Evolutionary conservation across 1,284 basidiomycete species (phyloP), one percentile per base, ranked within the genome.

Genomic region (Phylloboletellus chloephorus): DNA sequence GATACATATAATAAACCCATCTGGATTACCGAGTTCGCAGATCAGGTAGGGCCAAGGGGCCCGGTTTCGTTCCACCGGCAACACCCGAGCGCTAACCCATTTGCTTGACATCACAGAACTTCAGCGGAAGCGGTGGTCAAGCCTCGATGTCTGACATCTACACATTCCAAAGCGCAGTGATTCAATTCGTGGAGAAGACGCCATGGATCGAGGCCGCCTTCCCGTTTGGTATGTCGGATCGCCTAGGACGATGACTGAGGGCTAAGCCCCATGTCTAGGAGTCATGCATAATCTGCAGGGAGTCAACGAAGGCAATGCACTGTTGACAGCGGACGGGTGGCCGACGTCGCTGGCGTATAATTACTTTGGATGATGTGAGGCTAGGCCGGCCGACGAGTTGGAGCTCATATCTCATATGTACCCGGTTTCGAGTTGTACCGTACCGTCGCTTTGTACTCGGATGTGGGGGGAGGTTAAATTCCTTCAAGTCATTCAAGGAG

Each of bases 11-110:
- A 63, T 17, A 55, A 61, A 40, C 66, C 67, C 11, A 68, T 89
- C 48, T 77, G 74, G 72, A 61, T 85, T 39, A 87, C 85, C 5
- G 88, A 88, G 57, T 79, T 74, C 50, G 82, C 80, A 43, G 78
- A 78, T 64, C 69, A 78, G 66, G 79, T 79, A 49, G 12, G 32
- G 7, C 21, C 6, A 5, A 3, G 3, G 3, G 3, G 1, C 22
- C 7, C n/a, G 13, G 12, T 20, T 21, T 17, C 11, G 4, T 24
- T 16, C 13, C 12, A n/a, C 6, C 5, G n/a, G n/a, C 16, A 19
- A 19, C 12, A 13, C 3, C 2, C 0, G 15, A 22, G n/a, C 12
- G 3, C 17, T 40, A 0, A 9, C 23, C 10, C 7, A 4, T 26
- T 20, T 15, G 15, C 17, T 1, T 9, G 9, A 13, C 12, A 4